These are phyloP conservation scores for Pholiota microspora DNA, from an alignment of 768 basidiomycete species.

Conservation along the genomic window DNA sequence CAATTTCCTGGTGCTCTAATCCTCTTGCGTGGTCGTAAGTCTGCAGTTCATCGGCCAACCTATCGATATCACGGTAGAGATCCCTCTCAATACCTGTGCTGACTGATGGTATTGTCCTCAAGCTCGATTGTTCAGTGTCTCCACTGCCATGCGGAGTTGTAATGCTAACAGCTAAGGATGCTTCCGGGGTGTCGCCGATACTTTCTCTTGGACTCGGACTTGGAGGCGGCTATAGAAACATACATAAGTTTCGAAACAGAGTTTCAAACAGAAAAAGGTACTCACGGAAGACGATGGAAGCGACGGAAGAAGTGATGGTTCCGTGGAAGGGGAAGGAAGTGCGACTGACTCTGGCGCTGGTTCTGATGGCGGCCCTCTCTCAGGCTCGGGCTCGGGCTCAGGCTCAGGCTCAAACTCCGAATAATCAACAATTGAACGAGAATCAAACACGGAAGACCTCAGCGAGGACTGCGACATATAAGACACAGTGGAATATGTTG, in stretches of 20 bases:
- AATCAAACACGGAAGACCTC: constrained; percentile 34
- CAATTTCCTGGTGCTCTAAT: constrained; percentile 61
- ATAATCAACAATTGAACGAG: constrained; percentile 31
- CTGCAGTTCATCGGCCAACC: constrained; percentile 55
- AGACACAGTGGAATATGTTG: constrained; percentile 33
- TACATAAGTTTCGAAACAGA: not conserved
- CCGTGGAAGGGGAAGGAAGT: constrained; percentile 36
- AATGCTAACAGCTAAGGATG: constrained; percentile 34
- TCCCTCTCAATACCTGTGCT: constrained; percentile 51
- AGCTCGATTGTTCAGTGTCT: constrained; percentile 31
- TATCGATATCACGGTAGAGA: constrained; percentile 46
- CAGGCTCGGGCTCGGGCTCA: constrained; percentile 5
- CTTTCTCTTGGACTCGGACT: constrained; percentile 11
- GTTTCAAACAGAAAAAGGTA: constrained; percentile 10
- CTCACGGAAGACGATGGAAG: constrained; percentile 37
- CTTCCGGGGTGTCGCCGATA: constrained; percentile 32
- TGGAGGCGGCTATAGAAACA: constrained; percentile 19
- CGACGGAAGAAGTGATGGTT: constrained; percentile 57
- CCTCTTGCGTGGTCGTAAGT: constrained; percentile 55
- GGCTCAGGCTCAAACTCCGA: constrained; percentile 13
- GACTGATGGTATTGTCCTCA: constrained; percentile 29
- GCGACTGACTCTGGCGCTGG: constrained; percentile 8
- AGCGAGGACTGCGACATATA: constrained; percentile 44
- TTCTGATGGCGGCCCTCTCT: not conserved
- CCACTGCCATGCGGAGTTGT: constrained; percentile 40